Base-by-base conservation (phyloP, 805 yeast species). In the Soucietia sequanensis region DNA sequence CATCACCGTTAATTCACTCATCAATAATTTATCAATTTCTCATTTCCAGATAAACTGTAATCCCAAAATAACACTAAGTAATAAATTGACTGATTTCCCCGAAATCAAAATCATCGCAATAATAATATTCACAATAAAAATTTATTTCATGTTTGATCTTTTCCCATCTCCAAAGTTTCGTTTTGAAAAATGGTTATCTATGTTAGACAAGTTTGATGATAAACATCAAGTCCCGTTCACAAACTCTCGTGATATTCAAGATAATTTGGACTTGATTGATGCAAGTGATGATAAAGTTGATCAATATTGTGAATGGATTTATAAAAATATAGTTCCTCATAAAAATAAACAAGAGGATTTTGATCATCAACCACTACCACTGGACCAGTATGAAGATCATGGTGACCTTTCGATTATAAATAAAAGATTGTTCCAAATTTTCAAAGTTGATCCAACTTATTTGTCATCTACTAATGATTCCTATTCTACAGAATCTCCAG, bases 261-360 rank as follows among this genome's bases (percentile, higher is more conserved):
- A 44, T 18, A 36, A 41, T n/a, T 35, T 37, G 5, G 69, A 68
- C 11, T 47, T 80, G 3, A 32, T 67, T 8, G 51, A 56, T 10
- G 78, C 87, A 82, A 58, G 66, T 27, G 69, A 70, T n/a, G 47
- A 49, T 2, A 62, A 72, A 36, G 62, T 70, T 3, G 64, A 65
- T 4, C 53, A 62, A 18, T 83, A 78, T 52, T 52, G 80, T 18
- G 60, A 68, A 15, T 76, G 83, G 78, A 65, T 75, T 33, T 58
- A 65, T 33, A 63, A 63, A 7, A 54, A 52, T 24, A 32, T 66
- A 10, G 43, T 63, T 2, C 54, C 58, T 4, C 45, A 43, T 31
- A 40, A 43, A 17, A 44, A 43, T 18, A 17, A 44, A 43, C 20
- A 44, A 50, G 19, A 38, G 44, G 4, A 29, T 35, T 28, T 23